Conservation (phyloP, 768 basidiomycete genomes). For the Auricularia cornea region DNA sequence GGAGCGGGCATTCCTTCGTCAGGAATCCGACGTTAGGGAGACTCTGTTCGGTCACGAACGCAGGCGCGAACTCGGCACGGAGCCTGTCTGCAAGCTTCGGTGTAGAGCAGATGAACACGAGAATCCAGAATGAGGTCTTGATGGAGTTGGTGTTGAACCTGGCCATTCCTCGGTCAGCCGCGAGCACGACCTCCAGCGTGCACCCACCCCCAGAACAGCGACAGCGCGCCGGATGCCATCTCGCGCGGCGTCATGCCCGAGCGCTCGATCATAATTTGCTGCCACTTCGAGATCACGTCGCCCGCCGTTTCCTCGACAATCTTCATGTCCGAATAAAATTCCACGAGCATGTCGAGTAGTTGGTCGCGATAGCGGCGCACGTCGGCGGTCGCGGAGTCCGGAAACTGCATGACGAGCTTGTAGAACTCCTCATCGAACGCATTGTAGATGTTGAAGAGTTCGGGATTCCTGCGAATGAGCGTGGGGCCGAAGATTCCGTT, state of each 20-base stretch:
- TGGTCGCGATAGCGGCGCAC: not conserved
- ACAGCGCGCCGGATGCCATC: not conserved
- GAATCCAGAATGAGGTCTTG: not conserved
- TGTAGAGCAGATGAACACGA: not conserved
- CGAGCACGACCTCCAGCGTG: not conserved
- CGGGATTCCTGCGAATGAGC: not conserved
- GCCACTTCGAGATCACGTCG: not conserved
- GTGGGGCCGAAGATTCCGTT: not conserved
- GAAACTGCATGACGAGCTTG: not conserved
- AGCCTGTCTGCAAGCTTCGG: not conserved
- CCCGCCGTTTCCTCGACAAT: not conserved
- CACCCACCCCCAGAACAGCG: not conserved
- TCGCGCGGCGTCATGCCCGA: not conserved
- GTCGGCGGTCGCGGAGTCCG: not conserved
- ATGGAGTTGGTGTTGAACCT: not conserved
- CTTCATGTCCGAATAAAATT: not conserved
- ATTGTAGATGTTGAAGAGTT: not conserved
- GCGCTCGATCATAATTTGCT: not conserved
- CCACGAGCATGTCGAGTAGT: not conserved
- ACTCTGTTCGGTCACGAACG: not conserved
- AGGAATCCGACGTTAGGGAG: not conserved
- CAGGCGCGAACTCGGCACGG: not conserved
- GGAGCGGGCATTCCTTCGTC: not conserved
- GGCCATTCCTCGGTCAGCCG: not conserved
- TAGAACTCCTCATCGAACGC: constrained; percentile 1